Base-by-base conservation (phyloP, 192 early-diverging fungal genomes). In the Haplosporangium gracile region DNA sequence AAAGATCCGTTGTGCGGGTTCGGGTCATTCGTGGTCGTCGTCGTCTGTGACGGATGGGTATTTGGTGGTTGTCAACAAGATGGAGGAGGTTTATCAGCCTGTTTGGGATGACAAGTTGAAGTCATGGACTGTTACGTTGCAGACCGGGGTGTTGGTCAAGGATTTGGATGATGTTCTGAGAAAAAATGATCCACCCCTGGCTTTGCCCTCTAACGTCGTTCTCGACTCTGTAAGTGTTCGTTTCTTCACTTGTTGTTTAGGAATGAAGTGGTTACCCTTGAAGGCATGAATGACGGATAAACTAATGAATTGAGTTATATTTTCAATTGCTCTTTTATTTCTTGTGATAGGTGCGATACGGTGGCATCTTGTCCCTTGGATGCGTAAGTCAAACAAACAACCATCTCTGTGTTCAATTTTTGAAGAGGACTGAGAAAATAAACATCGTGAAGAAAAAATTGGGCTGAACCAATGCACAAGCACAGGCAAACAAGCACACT, bases 1-100 rank as follows among this genome's bases (percentile, higher is more conserved):
- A 32, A 82, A 81, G 38, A 74, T 89, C 57, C 80, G 88, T 34
- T 85, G 83, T 78, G 80, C 74, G 0, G 82, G 43, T 18, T 39
- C 63, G 24, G 88, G 88, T 0, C 80, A 79, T 72, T 76, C 77
- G 6, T 86, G 75, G 75, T 85, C 79, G 26, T 80, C 80, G 74
- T 80, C 5, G 68, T 75, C 22, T 47, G 47, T 49, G 2, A 76
- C 2, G 74, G 78, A 0, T 89, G 47, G 13, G 47, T 49, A 70
- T 68, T 51, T 89, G 73, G 68, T 89, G 20, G 38, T 74, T 29
- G 74, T 89, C 16, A 78, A 70, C 1, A 55, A 78, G 1, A 75
- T 89, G 78, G 60, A 68, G 1, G 74, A 75, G 47, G 49, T 77
- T 7, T 63, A 47, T 45, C 1, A 16, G 2, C 73, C 60, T 4